Percentiles rank a stretch among this genome's conserved stretches.
Conservation (phyloP, 2,329 filamentous ascomycete genomes). For the Colletotrichum plurivorum region DNA sequence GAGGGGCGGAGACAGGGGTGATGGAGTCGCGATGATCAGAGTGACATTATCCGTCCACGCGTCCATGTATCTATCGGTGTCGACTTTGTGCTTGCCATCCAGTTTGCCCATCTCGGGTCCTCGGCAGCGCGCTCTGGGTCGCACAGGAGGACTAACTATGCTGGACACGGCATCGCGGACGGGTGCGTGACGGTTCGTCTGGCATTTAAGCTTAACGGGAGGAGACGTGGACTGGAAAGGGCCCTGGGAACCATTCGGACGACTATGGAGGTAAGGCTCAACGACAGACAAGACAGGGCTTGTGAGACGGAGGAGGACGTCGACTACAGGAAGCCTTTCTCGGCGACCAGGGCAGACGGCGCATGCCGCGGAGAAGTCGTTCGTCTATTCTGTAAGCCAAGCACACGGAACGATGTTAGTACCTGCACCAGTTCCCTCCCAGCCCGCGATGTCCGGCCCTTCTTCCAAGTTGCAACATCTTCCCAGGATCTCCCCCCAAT, state of each 20-base stretch:
- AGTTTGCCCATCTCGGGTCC: constrained; percentile 31
- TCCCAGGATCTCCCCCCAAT: neutral
- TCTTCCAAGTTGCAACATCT: constrained; percentile 5
- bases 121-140: constrained; percentile 33
- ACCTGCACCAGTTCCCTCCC: neutral
- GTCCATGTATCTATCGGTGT: too few species aligned
- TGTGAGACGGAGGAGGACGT: too few species aligned
- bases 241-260: neutral
- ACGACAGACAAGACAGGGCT: too few species aligned
- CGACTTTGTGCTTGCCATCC: neutral
- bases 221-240: neutral
- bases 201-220: constrained; percentile 39
- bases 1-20: neutral
- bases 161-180: constrained; percentile 25
- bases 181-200: constrained; percentile 15
- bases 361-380: constrained; percentile 29
- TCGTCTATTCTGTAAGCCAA: neutral
- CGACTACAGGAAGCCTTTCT: neutral
- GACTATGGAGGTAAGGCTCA: neutral
- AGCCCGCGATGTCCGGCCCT: neutral
- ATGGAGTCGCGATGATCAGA: neutral
- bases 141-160: constrained; percentile 14
- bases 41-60: too few species aligned
- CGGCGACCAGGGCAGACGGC: neutral
- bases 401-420: neutral